A percentile compares a stretch with the other conserved stretches of the same genome.
phyloP scores from a whole-genome alignment of 208 protist genomes.

The Herpetomonas samuelpessoai region DNA sequence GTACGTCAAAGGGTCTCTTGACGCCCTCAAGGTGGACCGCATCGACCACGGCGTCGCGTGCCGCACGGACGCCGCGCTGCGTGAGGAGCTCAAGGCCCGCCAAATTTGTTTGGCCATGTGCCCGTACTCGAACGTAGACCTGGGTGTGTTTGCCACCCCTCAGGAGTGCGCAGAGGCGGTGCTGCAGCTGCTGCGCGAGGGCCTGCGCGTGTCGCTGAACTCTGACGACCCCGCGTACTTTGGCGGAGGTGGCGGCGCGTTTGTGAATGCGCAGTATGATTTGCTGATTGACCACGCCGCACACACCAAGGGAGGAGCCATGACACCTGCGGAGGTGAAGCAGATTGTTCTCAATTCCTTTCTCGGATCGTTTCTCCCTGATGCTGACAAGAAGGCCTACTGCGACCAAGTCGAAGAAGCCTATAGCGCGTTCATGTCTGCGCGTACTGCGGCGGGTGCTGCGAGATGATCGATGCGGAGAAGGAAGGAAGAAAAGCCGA shows the following conservation, averaged over 20 bases:
- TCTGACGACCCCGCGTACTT: slow-evolving; percentile 65
- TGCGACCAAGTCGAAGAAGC: slow-evolving; percentile 6
- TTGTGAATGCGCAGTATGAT: not conserved
- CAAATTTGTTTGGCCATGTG: slow-evolving; percentile 45
- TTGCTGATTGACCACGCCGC: not conserved
- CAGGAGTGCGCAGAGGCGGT: slow-evolving; percentile 19
- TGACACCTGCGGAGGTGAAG: slow-evolving; percentile 29
- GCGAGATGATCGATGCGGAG: too few species aligned
- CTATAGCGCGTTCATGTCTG: slow-evolving; percentile 19
- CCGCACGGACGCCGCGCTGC: slow-evolving; percentile 23
- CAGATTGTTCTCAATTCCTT: slow-evolving; percentile 38
- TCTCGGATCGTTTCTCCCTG: slow-evolving; percentile 25
- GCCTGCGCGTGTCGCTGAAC: slow-evolving; percentile 48
- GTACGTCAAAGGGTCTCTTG: slow-evolving; percentile 27
- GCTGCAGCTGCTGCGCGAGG: slow-evolving; percentile 24
- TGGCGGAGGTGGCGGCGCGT: slow-evolving; percentile 13
- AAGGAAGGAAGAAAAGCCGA: too few species aligned
- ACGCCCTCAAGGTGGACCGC: slow-evolving; percentile 33
- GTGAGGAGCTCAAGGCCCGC: slow-evolving; percentile 12
- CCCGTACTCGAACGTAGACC: slow-evolving; percentile 46
- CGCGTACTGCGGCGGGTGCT: too few species aligned
- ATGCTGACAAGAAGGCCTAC: slow-evolving; percentile 25
- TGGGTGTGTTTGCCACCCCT: slow-evolving; percentile 32
- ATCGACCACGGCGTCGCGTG: slow-evolving; percentile 49
- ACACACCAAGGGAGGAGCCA: slow-evolving; percentile 6